These are phyloP conservation scores for Scedosporium apiospermum DNA, from an alignment of 2,329 filamentous ascomycete genomes.

Conservation along the genomic window DNA sequence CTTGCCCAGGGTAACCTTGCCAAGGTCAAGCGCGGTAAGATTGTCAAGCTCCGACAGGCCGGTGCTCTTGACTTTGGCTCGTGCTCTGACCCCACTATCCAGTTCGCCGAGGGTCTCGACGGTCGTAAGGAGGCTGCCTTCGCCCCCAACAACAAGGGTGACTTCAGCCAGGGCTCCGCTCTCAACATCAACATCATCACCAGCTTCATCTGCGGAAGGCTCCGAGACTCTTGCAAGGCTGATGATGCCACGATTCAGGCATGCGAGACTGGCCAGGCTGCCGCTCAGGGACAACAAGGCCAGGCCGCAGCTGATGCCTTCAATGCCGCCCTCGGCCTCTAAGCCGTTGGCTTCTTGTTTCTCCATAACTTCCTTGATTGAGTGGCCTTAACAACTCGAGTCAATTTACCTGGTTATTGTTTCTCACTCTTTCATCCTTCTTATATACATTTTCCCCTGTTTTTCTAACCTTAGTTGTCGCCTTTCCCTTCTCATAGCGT, in stretches of 20 bases:
- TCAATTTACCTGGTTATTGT: not conserved
- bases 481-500: not conserved
- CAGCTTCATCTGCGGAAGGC: conserved; percentile 35
- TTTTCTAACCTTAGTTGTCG: not conserved
- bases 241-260: conserved; percentile 9
- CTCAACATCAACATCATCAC: conserved; percentile 27
- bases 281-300: conserved; percentile 12
- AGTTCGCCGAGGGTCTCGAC: conserved; percentile 37
- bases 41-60: conserved; percentile 2
- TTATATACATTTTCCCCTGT: not conserved
- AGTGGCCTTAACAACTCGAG: not conserved
- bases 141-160: conserved; percentile 24
- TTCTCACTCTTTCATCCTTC: not conserved
- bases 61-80: conserved; percentile 28
- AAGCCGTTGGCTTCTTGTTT: not conserved
- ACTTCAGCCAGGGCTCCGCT: conserved; percentile 44
- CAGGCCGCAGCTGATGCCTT: conserved; percentile 14
- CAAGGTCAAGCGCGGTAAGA: conserved; percentile 11
- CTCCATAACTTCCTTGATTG: not conserved
- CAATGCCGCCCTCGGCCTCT: conserved; percentile 11
- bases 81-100: conserved; percentile 37
- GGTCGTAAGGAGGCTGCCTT: conserved; percentile 33
- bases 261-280: conserved; percentile 12
- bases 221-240: conserved; percentile 19
- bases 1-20: conserved; percentile 12